Evolutionary conservation across 2,329 filamentous ascomycete genomes (phyloP), one percentile per base, ranked within the genome.

Genomic region (Scytalidium lignicola): DNA sequence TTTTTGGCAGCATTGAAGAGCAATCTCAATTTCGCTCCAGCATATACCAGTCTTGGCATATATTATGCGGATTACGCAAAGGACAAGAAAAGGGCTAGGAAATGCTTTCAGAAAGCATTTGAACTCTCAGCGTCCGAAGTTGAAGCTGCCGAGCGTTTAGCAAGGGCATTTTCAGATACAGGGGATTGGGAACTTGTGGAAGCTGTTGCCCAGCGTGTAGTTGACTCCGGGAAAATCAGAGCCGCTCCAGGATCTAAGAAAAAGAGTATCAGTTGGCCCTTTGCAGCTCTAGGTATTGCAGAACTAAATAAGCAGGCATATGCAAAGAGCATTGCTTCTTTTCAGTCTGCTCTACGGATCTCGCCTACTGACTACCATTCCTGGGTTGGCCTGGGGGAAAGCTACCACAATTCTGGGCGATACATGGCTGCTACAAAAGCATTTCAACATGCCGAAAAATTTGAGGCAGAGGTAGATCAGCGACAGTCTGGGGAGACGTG

Each of bases 101-200:
- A 88, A 55, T 97, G 92, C 64, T 97, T 97, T 61, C 89, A 96
- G 60, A 96, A 97, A 65, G 93, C 93, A 0, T 88, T 99, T 44
- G 93, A 99, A 66, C 72, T 99, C 2, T 99, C 93, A 0, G 73
- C 90, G 0, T 85, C 88, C 0, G 93, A 99, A 64, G 80, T 96
- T 1, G 76, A 86, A 57, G 90, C 93, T 29, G 93, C 93, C 0
- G 89, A 97, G 66, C 81, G 90, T 22, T 78, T 99, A 15, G 91
- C 93, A 1, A 80, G 81, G 51, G 84, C 83, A 0, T 99, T 96
- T 65, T 92, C 95, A 0, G 84, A 95, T 47, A 85, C 90, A 56
- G 83, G 88, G 32, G 93, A 99, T 61, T 99, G 93, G 93, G 93
- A 97, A 57, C 83, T 95, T 45, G 95, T 99, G 7, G 93, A 97